phyloP scores from a whole-genome alignment of 495 filamentous ascomycete species.

The Aspergillus hancockii region DNA sequence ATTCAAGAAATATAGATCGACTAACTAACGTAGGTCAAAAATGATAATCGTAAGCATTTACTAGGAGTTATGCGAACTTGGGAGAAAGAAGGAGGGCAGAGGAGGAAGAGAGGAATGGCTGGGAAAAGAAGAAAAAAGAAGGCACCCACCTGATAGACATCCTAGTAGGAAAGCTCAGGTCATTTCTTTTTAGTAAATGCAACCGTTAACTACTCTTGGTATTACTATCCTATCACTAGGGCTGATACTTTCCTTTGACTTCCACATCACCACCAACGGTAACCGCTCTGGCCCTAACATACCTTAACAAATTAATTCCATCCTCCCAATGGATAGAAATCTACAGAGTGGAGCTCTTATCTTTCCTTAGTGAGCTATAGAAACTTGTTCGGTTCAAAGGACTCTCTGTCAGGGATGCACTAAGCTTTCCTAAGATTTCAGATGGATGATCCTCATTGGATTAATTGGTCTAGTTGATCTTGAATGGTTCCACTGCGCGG shows the following conservation, averaged over 20 bases:
- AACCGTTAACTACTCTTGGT: background rate
- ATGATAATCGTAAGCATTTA: background rate
- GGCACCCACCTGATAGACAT: background rate
- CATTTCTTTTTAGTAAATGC: conserved; percentile 1
- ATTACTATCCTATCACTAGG: background rate
- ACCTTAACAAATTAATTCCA: background rate
- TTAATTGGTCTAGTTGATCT: background rate
- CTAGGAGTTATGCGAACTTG: background rate
- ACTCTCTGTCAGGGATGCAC: background rate
- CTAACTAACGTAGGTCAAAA: background rate
- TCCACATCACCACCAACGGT: background rate
- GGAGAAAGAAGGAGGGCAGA: background rate
- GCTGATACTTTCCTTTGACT: background rate
- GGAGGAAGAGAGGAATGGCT: conserved; percentile 3
- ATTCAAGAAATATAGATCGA: background rate
- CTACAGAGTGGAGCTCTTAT: background rate
- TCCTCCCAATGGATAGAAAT: background rate
- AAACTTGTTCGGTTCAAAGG: background rate
- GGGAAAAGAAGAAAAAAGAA: background rate
- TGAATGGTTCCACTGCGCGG: background rate
- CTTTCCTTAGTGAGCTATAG: background rate
- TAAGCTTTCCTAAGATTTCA: conserved; percentile 2
- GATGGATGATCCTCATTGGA: background rate
- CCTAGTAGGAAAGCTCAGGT: background rate
- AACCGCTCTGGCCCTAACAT: background rate